A percentile compares a stretch with the other conserved stretches of the same genome.
These are phyloP conservation scores for Cnidoscolus chayamansa DNA, from an alignment of 441 rosid species.

Conservation along the genomic window DNA sequence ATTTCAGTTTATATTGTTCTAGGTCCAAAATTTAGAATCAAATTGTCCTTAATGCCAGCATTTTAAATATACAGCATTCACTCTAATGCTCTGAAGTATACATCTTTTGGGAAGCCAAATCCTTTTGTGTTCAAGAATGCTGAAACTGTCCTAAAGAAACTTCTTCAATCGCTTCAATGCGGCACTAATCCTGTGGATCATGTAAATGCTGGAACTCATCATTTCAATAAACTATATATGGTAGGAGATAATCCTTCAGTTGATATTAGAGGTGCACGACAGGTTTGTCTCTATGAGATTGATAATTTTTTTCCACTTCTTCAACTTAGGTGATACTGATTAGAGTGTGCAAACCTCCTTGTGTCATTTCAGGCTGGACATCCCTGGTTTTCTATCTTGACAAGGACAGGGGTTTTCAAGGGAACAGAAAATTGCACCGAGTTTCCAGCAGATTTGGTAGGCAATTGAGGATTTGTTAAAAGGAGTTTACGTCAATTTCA, in stretches of 20 bases:
- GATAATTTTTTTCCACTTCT: not conserved
- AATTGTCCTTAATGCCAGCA: conserved; percentile 8
- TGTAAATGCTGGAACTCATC: conserved; percentile 28
- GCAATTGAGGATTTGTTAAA: conserved; percentile 14
- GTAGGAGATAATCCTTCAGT: conserved; percentile 81
- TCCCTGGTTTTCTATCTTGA: conserved; percentile 87
- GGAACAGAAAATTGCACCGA: conserved; percentile 52
- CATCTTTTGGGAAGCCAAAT: conserved; percentile 77
- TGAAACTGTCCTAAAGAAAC: conserved; percentile 47
- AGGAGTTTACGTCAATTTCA: not conserved
- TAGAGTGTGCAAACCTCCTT: not conserved
- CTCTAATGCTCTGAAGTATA: conserved; percentile 43
- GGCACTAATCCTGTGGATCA: not conserved
- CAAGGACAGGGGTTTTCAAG: conserved; percentile 81
- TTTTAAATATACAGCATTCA: conserved; percentile 48
- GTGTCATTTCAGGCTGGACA: conserved; percentile 55
- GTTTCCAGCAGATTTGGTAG: conserved; percentile 72
- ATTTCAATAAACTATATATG: conserved; percentile 64
- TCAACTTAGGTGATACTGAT: not conserved
- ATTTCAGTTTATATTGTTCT: not conserved
- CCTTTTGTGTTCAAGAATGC: conserved; percentile 71
- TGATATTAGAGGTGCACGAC: conserved; percentile 63
- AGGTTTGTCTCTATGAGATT: conserved; percentile 39
- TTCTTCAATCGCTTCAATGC: conserved; percentile 31
- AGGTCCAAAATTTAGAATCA: not conserved